Evolutionary conservation across 768 basidiomycete species (phyloP).

Genomic region (Lyophyllum atratum): DNA sequence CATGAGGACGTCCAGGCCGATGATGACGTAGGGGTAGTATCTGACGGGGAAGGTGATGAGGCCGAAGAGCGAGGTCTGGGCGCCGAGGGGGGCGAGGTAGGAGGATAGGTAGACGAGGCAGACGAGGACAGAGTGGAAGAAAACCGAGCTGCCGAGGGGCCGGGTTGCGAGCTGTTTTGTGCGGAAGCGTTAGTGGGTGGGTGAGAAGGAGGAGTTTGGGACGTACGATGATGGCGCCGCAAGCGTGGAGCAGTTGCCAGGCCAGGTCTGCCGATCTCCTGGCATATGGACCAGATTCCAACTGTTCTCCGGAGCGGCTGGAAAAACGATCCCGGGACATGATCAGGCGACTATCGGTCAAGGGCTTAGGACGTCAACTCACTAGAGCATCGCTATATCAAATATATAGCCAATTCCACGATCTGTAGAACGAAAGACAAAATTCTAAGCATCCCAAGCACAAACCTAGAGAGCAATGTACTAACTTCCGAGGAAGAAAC

Average conservation of each 20-base stretch:
- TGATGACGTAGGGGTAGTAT: slow-evolving; percentile 76
- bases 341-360: not conserved
- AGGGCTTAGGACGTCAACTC: slow-evolving; percentile 14
- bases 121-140: slow-evolving; percentile 67
- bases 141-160: slow-evolving; percentile 57
- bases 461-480: not conserved
- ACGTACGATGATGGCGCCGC: slow-evolving; percentile 62
- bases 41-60: slow-evolving; percentile 70
- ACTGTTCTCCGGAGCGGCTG: slow-evolving; percentile 65
- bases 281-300: slow-evolving; percentile 63
- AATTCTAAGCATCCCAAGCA: not conserved
- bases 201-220: not conserved
- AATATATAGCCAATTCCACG: slow-evolving; percentile 60
- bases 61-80: slow-evolving; percentile 77
- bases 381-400: slow-evolving; percentile 76
- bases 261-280: slow-evolving; percentile 73
- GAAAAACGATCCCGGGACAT: not conserved
- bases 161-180: slow-evolving; percentile 49
- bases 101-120: slow-evolving; percentile 72
- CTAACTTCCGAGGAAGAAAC: slow-evolving; percentile 73
- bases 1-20: slow-evolving; percentile 70
- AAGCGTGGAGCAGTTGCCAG: slow-evolving; percentile 67
- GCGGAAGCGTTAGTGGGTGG: not conserved
- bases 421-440: slow-evolving; percentile 27
- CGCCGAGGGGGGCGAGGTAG: slow-evolving; percentile 61